These are phyloP conservation scores for Phytopythium delawarense DNA, from an alignment of 352 stramenopile genomes.

Conservation along the genomic window DNA sequence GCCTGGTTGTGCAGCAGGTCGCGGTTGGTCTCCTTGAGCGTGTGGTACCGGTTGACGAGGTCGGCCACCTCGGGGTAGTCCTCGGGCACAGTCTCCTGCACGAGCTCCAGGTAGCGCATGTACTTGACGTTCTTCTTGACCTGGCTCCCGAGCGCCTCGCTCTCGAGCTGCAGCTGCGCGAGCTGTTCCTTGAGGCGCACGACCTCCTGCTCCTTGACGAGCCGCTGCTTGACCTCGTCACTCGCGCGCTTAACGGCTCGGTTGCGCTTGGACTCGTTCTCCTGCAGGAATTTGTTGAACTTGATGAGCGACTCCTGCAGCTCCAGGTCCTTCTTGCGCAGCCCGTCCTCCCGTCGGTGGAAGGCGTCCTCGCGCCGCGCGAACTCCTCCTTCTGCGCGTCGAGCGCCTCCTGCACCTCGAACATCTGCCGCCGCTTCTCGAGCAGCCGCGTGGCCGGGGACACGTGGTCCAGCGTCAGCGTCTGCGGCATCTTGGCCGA, in stretches of 20 bases:
- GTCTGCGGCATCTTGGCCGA: constrained; percentile 79
- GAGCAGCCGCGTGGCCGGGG: constrained; percentile 88
- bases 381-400: constrained; percentile 94
- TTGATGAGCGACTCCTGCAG: constrained; percentile 95
- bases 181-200: constrained; percentile 69
- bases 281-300: constrained; percentile 95
- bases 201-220: constrained; percentile 88
- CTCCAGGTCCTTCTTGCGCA: constrained; percentile 93
- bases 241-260: constrained; percentile 88
- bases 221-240: constrained; percentile 90
- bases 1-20: constrained; percentile 73
- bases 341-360: constrained; percentile 88
- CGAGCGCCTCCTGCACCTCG: constrained; percentile 91
- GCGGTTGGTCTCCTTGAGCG: constrained; percentile 88
- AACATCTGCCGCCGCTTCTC: constrained; percentile 96
- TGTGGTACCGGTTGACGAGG: constrained; percentile 90
- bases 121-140: constrained; percentile 87
- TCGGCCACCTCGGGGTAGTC: constrained; percentile 92
- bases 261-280: constrained; percentile 94
- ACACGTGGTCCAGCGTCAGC: constrained; percentile 91
- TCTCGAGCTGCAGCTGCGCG: constrained; percentile 55
- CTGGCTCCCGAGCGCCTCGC: constrained; percentile 55
- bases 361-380: constrained; percentile 88
- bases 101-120: constrained; percentile 82
- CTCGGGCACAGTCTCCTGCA: constrained; percentile 87